Evolutionary conservation across 352 stramenopile species (phyloP), one percentile per base, ranked within the genome.

Genomic region (Thalassiosira livingstoniorum): DNA sequence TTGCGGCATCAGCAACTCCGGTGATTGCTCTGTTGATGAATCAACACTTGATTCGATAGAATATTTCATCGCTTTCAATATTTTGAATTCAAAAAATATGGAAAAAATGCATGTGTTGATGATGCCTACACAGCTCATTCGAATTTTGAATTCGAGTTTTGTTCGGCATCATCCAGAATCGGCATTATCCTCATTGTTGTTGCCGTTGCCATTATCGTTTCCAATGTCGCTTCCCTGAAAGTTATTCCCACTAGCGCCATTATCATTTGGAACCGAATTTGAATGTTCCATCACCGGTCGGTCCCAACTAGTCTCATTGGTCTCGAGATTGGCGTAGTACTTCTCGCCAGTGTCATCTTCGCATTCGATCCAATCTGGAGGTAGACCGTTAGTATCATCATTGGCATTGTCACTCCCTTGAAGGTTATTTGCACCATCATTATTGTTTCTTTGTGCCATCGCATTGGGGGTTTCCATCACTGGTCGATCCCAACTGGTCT

Each of bases 251-350:
- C n/a, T n/a, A n/a, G n/a, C n/a, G n/a, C n/a, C n/a, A n/a, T n/a
- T n/a, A n/a, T n/a, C n/a, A n/a, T 51, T 51, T 10, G 10, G 42
- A 51, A 29, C 27, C 47, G 4, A n/a, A 11, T n/a, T 58, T 23
- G 11, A 5, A 5, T 23, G 18, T 18, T 31, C 4, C 21, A 25
- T 61, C 78, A 88, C 92, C 51, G 85, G 96, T 87, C 92, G 92
- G 57, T 97, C 94, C 95, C 93, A 97, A 47, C 89, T 95, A 54
- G 92, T 95, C 76, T 96, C 93, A 37, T 82, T 85, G 0, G 94
- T 96, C 25, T 70, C 66, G 57, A 86, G 75, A 83, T 97, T 96
- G 87, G 94, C 96, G 84, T 96, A 97, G 80, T 96, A 97, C 21
- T 71, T 70, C 5, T 92, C 85, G 0, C 90, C 91, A 39, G 54